These are phyloP conservation scores for Trametes meyenii DNA, from an alignment of 768 basidiomycete genomes.

Conservation along the genomic window DNA sequence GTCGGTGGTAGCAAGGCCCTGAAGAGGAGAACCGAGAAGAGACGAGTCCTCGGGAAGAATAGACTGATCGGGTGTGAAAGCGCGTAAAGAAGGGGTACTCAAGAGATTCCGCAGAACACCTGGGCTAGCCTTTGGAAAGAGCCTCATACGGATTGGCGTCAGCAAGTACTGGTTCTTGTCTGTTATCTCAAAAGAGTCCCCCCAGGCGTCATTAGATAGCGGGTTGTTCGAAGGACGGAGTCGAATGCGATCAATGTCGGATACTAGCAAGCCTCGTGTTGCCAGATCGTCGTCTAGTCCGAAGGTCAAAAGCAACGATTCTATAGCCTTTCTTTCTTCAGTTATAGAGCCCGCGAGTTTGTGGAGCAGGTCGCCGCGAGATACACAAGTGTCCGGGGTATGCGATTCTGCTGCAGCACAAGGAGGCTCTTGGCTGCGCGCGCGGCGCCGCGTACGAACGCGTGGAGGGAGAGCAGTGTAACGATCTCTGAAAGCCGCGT, in stretches of 20 bases:
- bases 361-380: neutral
- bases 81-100: conserved; percentile 18
- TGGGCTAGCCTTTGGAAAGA: conserved; percentile 21
- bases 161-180: conserved; percentile 19
- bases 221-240: neutral
- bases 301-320: too few relatives aligned
- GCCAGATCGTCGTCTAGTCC: too few relatives aligned
- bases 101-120: conserved; percentile 12
- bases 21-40: conserved; percentile 10
- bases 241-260: neutral
- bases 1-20: neutral
- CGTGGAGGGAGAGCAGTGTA: conserved; percentile 3
- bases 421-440: neutral
- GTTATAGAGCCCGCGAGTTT: too few relatives aligned
- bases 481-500: neutral
- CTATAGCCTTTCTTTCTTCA: too few relatives aligned
- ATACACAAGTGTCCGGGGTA: neutral
- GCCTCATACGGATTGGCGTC: conserved; percentile 17
- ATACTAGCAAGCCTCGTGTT: neutral
- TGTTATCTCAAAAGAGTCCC: neutral
- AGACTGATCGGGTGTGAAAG: conserved; percentile 14
- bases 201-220: neutral
- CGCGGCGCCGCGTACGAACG: neutral
- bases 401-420: too few relatives aligned
- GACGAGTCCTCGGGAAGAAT: neutral